Evolutionary conservation across 179 eudicot genomes (phyloP), one percentile per base, ranked within the genome.

Genomic region (Pouteria campechiana): DNA sequence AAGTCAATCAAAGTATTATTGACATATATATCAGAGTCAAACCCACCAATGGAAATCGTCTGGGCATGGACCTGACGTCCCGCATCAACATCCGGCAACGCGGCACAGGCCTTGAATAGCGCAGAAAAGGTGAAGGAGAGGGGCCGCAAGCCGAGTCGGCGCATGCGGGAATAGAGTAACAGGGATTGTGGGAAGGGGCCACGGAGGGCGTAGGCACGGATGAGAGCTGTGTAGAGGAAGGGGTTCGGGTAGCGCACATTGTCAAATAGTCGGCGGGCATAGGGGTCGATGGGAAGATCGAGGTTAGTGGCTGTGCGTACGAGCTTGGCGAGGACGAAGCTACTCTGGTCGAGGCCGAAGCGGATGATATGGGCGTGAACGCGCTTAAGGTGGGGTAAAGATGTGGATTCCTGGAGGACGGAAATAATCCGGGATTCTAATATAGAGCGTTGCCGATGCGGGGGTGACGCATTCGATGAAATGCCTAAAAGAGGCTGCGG

Each of bases 191-290:
- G 11, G 11, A 66, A 8, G 1, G 23, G 38, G 2, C 74, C 72
- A 42, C 72, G 59, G n/a, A 64, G 3, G 1, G 60, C 64, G 38
- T 69, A 80, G 7, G 83, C 93, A 5, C 86, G 84, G 23, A 83
- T 65, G 15, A 86, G n/a, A 45, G 83, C 78, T 2, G 89, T 83
- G 52, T 71, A 83, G 4, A 86, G 69, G 55, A 86, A 82, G 8
- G 76, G 57, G 63, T 78, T 72, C 8, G 78, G 84, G 47, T 55
- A 24, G 6, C 34, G 31, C 7, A 75, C 77, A 23, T 70, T 76
- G 8, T 63, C 13, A 34, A 85, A 81, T 12, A 73, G 45, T 5
- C 36, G 36, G 15, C 27, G 57, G 1, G 79, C 48, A 55, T 81
- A 85, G 1, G 52, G 32, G 10, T 59, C 55, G 44, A 66, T 56